Evolutionary conservation across 1,139 yeast genomes (phyloP), one percentile per base, ranked within the genome.

Genomic region (Hansenula sp.): DNA sequence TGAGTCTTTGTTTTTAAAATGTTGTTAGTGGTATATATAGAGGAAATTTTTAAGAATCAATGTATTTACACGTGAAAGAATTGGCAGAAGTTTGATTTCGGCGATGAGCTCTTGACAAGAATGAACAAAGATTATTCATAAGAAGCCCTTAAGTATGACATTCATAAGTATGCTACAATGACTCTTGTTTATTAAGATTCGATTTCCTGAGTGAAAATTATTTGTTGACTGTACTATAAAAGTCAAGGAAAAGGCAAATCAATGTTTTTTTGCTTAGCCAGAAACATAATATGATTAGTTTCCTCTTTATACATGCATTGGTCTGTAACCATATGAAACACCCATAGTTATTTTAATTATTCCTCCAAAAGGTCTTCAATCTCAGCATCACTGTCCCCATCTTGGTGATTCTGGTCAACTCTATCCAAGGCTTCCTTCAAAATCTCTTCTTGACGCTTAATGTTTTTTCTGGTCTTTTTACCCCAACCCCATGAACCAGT

Each of bases 401-500:
- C 76, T n/a, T 65, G n/a, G n/a, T n/a, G n/a, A n/a, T n/a, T 69
- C 16, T 64, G 48, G 57, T 72, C 69, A 47, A 75, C 61, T 45
- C 68, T 71, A 42, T 68, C 74, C 33, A 71, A 63, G 19, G 71
- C 63, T 42, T 76, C 73, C 53, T 79, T 79, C 40, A 84, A 68
- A 18, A 73, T 53, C 40, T 74, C 69, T 55, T 80, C 76, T 53
- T 81, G 81, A 47, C 70, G 67, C 64, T 77, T 76, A 39, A 77
- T 79, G 41, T 64, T 71, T 52, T 71, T 70, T 66, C 90, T 76
- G 10, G 91, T 84, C 58, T 75, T 74, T 61, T 84, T 84, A 45
- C 93, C 93, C 89, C 90, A 84, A 19, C 93, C 91, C 68, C 84
- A 84, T 9, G 72, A 59, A 38, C 69, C 61, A 38, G 25, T 21